phyloP scores from a whole-genome alignment of 2,329 filamentous ascomycete genomes.

The Westerdykella ornata region DNA sequence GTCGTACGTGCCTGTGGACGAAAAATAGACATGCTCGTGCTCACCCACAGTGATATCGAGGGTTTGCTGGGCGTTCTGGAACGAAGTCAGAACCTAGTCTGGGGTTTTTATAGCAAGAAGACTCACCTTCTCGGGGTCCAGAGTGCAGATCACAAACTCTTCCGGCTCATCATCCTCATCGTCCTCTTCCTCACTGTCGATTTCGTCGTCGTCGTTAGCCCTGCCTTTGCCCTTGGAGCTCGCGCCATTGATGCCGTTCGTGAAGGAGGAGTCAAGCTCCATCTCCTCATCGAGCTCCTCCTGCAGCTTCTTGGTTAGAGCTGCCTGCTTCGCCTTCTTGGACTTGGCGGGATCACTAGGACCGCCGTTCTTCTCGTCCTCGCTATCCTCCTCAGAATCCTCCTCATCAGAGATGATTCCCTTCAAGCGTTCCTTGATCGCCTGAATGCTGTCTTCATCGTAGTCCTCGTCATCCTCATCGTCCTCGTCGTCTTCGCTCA shows the following conservation, averaged over 20 bases:
- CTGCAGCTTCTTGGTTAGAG: constrained; percentile 70
- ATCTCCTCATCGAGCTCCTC: constrained; percentile 66
- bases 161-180: constrained; percentile 60
- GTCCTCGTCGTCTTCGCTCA: constrained; percentile 52
- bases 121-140: constrained; percentile 84
- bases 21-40: constrained; percentile 86
- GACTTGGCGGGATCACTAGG: constrained; percentile 87
- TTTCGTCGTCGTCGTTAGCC: constrained; percentile 58
- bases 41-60: constrained; percentile 88
- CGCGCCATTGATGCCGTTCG: constrained; percentile 50
- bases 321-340: constrained; percentile 76
- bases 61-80: constrained; percentile 89
- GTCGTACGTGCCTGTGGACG: constrained; percentile 80
- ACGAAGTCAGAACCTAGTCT: constrained; percentile 24
- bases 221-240: constrained; percentile 50
- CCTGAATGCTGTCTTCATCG: constrained; percentile 41
- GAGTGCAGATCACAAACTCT: constrained; percentile 90
- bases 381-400: constrained; percentile 48
- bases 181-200: constrained; percentile 61
- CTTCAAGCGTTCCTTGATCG: constrained; percentile 34
- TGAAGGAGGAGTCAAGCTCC: constrained; percentile 54
- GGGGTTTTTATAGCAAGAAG: constrained; percentile 36
- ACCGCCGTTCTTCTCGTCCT: constrained; percentile 75
- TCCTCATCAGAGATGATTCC: constrained; percentile 33
- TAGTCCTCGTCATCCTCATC: constrained; percentile 54